Percentiles rank a stretch among this genome's conserved stretches.
Evolutionary conservation across 2,329 filamentous ascomycete genomes (phyloP).

Genomic region (Albifimbria verrucaria): DNA sequence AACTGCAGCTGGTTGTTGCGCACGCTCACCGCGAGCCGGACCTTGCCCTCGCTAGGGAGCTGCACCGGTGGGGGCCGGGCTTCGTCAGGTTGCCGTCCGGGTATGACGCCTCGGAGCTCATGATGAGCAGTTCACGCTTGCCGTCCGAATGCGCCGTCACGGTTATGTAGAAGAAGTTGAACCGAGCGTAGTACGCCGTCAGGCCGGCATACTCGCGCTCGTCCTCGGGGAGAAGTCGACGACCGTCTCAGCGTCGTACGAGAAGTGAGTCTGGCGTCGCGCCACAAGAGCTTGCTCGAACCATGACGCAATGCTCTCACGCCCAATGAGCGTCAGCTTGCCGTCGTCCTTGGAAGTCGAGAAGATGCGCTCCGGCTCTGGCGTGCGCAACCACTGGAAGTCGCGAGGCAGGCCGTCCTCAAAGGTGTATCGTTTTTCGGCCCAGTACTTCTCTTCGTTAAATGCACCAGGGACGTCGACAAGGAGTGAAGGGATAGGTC

Average conservation of each 20-base stretch:
- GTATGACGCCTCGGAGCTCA: slow-evolving; percentile 54
- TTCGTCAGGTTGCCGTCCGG: slow-evolving; percentile 45
- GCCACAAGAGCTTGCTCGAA: slow-evolving; percentile 57
- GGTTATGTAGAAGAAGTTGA: slow-evolving; percentile 62
- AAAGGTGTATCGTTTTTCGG: slow-evolving; percentile 46
- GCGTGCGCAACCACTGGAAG: slow-evolving; percentile 57
- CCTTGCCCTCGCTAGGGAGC: slow-evolving; percentile 53
- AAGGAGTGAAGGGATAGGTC: slow-evolving; percentile 49
- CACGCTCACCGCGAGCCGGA: slow-evolving; percentile 48
- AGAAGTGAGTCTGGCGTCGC: slow-evolving; percentile 55
- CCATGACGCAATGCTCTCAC: slow-evolving; percentile 54
- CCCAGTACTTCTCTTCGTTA: slow-evolving; percentile 49
- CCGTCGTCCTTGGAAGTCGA: slow-evolving; percentile 22
- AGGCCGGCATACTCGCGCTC: slow-evolving; percentile 60
- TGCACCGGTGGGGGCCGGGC: slow-evolving; percentile 40
- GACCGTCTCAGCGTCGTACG: slow-evolving; percentile 56
- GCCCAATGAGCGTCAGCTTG: slow-evolving; percentile 45
- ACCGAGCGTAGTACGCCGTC: slow-evolving; percentile 60
- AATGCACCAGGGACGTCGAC: slow-evolving; percentile 47
- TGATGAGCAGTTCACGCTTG: slow-evolving; percentile 54
- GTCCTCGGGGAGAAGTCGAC: slow-evolving; percentile 53
- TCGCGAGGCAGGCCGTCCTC: slow-evolving; percentile 42
- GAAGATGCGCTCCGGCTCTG: slow-evolving; percentile 53
- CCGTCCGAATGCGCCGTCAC: slow-evolving; percentile 55
- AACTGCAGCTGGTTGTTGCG: slow-evolving; percentile 54